Evolutionary conservation across 2,329 filamentous ascomycete species (phyloP), one percentile per base, ranked within the genome.

Genomic region (Penicillium sp.): DNA sequence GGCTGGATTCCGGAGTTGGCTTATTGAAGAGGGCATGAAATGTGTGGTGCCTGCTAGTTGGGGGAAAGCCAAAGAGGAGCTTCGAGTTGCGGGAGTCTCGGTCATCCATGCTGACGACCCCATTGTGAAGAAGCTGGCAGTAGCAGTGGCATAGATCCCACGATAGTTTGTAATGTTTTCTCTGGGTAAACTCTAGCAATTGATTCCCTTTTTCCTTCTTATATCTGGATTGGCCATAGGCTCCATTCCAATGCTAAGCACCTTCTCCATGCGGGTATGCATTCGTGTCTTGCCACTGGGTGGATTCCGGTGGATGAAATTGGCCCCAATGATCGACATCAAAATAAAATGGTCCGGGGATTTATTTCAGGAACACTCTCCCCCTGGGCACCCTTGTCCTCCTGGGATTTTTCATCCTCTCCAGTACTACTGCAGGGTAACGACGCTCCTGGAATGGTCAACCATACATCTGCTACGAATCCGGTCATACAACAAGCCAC

Each of bases 1-100:
- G 65, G 89, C 91, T 69, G 94, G 93, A 0, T 97, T 95, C 73
- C 81, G 77, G 68, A 91, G 90, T 4, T 91, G 85, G 76, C 84
- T 98, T 26, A 82, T 98, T 3, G 86, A 89, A 69, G 92, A 98
- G 71, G 93, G 84, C 9, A 93, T 91, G 5, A 88, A 83, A 74
- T 85, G 91, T 4, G 92, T 97, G 1, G 85, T 90, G 75, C 81
- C 84, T 8, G 82, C 63, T 22, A 76, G 73, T 37, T 92, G 90
- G 90, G 81, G 81, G 0, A 78, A 79, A 6, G 82, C 82, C 2
- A 85, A 82, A 70, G 70, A 71, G 58, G 85, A 86, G 56, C 81
- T 95, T 65, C 76, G 81, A 63, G 77, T 75, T 44, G 79, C 77
- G 13, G 91, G 90, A 0, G 88, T 94, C 37, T 78, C 73, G 50